These are phyloP conservation scores for Trametes cinnabarina DNA, from an alignment of 768 basidiomycete genomes.

Conservation along the genomic window DNA sequence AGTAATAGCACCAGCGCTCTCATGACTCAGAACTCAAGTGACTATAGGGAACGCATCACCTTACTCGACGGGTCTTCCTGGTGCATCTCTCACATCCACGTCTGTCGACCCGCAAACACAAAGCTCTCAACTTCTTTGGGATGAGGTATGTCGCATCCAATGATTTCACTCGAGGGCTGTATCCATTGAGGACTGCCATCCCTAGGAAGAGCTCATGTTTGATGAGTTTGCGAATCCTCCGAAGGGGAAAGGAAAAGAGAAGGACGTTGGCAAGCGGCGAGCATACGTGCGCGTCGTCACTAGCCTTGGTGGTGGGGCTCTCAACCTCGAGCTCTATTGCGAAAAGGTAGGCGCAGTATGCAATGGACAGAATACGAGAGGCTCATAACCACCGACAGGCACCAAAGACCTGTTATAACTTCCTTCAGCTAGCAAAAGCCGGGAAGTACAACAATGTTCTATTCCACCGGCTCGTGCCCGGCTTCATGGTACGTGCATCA, in stretches of 20 bases:
- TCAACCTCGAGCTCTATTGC: slow-evolving; percentile 83
- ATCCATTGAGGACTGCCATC: no score
- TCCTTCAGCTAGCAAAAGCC: slow-evolving; percentile 85
- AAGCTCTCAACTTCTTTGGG: slow-evolving; percentile 86
- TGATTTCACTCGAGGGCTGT: no score
- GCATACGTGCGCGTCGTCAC: slow-evolving; percentile 97
- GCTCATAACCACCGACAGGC: slow-evolving; percentile 48
- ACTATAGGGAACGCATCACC: slow-evolving; percentile 91
- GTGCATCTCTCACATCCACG: slow-evolving; percentile 93
- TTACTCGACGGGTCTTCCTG: slow-evolving; percentile 84
- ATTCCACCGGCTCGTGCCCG: slow-evolving; percentile 92
- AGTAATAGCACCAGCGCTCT: neutral
- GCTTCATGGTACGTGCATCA: slow-evolving; percentile 77
- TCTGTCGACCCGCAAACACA: slow-evolving; percentile 74
- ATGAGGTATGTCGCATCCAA: slow-evolving; percentile 65
- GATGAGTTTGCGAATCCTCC: slow-evolving; percentile 81
- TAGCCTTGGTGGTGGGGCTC: slow-evolving; percentile 79
- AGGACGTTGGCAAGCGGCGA: slow-evolving; percentile 85
- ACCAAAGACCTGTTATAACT: slow-evolving; percentile 98
- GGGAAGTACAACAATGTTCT: slow-evolving; percentile 89
- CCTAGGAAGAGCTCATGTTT: slow-evolving; percentile 96
- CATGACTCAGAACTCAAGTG: no score
- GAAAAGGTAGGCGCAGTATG: no score
- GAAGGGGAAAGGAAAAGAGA: slow-evolving; percentile 90
- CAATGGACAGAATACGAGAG: no score